Conservation (phyloP, 805 yeast species). For the Grigorovia jiainica region DNA sequence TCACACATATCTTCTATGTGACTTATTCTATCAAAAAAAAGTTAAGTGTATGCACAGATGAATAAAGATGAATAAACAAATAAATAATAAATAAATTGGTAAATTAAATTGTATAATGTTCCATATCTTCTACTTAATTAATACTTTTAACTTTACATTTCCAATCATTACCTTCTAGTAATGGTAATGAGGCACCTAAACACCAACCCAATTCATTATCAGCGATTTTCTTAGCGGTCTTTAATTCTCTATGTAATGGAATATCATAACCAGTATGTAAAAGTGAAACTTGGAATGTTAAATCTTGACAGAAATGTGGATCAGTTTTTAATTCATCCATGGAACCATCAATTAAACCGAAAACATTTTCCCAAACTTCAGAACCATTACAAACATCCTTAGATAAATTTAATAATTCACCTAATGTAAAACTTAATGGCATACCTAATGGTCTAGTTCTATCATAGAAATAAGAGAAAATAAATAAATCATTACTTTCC, state of each 20-base stretch:
- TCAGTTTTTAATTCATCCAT: slow-evolving; percentile 58
- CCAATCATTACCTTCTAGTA: slow-evolving; percentile 70
- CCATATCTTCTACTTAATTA: background rate
- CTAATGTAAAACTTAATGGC: slow-evolving; percentile 81
- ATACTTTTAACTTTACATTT: slow-evolving; percentile 35
- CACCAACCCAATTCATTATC: slow-evolving; percentile 97
- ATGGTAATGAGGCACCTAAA: slow-evolving; percentile 91
- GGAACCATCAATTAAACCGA: slow-evolving; percentile 59
- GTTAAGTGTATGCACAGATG: no score
- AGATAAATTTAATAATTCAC: slow-evolving; percentile 76
- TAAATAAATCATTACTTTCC: slow-evolving; percentile 63
- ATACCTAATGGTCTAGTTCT: slow-evolving; percentile 89
- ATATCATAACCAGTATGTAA: slow-evolving; percentile 96
- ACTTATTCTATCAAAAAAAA: no score
- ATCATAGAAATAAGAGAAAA: slow-evolving; percentile 93
- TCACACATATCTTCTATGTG: no score
- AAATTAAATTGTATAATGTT: no score
- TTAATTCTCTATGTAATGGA: slow-evolving; percentile 80
- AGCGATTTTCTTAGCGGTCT: slow-evolving; percentile 82
- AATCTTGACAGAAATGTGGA: slow-evolving; percentile 91
- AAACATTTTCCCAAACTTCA: slow-evolving; percentile 56
- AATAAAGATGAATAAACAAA: no score
- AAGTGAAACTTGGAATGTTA: slow-evolving; percentile 81
- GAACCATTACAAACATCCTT: slow-evolving; percentile 80
- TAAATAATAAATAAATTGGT: no score